Evolutionary conservation across 257 asterid genomes (phyloP), one percentile per base, ranked within the genome.

Genomic region (Ehretia macrophylla): DNA sequence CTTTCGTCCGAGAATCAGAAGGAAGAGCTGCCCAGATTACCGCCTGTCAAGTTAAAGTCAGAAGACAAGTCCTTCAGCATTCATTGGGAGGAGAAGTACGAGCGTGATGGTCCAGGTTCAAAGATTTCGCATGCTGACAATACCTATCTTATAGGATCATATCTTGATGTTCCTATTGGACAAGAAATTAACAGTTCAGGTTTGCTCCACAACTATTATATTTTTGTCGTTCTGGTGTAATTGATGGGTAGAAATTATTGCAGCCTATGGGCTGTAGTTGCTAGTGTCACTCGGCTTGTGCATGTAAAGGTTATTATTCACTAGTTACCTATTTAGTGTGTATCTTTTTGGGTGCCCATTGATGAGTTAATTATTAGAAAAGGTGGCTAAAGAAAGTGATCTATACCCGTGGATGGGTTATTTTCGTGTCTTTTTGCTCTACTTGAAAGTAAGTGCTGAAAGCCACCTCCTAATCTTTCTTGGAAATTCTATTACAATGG

Each of bases 131-230:
- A 72, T 57, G 64, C 87, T 61, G 99, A 89, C 51, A 87, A 79
- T 71, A 50, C 86, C 40, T 83, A 75, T 75, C 84, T 78, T 60
- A 83, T 89, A n/a, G 99, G 99, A 54, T 86, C 99, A 49, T 89
- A 83, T 81, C 84, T 93, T 65, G 99, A 93, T 68, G 94, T 89
- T 61, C 97, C 97, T 54, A 74, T 89, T 58, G 99, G 97, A 38
- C 99, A 93, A 75, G 99, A 93, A 64, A 77, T 85, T 75, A 83
- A 60, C 56, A 37, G 72, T 68, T 66, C 86, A 80, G 99, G 98
- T 91, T 60, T 64, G 79, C 44, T 17, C 44, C 46, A 12, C 20
- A 35, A 35, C 48, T 11, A 11, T 13, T 58, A 16, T 51, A n/a
- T 53, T 55, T 45, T 44, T 38, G 61, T 56, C 58, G 20, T 68